Evolutionary conservation across 2,329 filamentous ascomycete species (phyloP).

Genomic region (Arthrobotrys pseudoclavata): DNA sequence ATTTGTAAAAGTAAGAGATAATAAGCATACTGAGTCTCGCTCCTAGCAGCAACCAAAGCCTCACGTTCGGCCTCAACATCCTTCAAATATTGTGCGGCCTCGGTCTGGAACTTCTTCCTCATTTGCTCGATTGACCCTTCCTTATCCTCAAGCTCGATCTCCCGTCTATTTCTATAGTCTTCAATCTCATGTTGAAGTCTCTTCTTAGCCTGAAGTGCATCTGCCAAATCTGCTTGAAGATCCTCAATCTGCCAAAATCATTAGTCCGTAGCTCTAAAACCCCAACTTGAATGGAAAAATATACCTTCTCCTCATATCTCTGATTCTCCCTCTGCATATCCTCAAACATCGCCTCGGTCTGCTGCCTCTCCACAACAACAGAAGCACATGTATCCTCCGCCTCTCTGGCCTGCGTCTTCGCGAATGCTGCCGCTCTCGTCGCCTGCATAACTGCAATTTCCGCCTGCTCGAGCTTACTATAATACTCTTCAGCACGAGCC

Average conservation of each 20-base stretch:
- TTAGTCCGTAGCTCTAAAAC: background rate
- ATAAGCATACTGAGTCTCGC: conserved; percentile 63
- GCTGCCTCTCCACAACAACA: conserved; percentile 91
- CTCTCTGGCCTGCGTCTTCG: conserved; percentile 88
- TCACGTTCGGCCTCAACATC: conserved; percentile 95
- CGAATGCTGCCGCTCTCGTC: conserved; percentile 90
- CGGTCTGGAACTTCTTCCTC: conserved; percentile 94
- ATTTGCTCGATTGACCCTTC: conserved; percentile 97
- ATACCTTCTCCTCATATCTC: conserved; percentile 81
- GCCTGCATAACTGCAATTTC: conserved; percentile 96
- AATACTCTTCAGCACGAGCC: conserved; percentile 92
- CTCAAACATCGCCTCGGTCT: conserved; percentile 87
- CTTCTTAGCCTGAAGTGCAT: conserved; percentile 88
- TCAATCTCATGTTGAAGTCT: conserved; percentile 96
- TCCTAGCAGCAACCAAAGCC: conserved; percentile 80
- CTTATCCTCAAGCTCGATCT: conserved; percentile 97
- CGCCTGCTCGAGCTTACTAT: conserved; percentile 94
- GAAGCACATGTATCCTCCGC: conserved; percentile 90
- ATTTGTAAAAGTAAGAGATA: background rate
- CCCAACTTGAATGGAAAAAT: conserved; percentile 6
- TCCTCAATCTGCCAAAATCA: conserved; percentile 76
- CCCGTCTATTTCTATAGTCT: conserved; percentile 93
- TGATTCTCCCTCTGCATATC: conserved; percentile 92
- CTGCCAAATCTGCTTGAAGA: conserved; percentile 87
- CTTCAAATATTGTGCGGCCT: conserved; percentile 88